A percentile compares a stretch with the other conserved stretches of the same genome.
Evolutionary conservation across 129 eudicot genomes (phyloP).

Genomic region (Flaveria ramosissima): DNA sequence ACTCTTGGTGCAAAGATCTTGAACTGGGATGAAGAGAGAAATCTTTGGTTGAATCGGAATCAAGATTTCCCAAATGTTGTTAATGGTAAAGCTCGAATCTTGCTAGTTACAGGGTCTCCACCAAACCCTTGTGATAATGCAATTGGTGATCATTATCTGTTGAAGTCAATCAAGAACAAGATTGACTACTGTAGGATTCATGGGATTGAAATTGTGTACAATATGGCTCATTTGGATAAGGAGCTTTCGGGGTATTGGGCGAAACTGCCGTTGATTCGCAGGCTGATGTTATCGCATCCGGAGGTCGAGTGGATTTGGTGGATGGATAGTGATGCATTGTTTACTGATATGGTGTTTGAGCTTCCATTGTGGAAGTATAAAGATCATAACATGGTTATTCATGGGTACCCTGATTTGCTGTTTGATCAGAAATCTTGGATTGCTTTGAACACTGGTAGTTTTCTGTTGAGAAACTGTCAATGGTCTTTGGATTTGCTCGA

Average conservation of each 20-base stretch:
- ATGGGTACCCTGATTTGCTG: constrained; percentile 85
- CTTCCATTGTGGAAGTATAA: constrained; percentile 63
- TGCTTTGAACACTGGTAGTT: constrained; percentile 88
- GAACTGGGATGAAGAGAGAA: constrained; percentile 69
- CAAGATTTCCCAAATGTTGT: constrained; percentile 60
- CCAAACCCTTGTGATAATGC: constrained; percentile 92
- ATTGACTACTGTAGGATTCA: constrained; percentile 96
- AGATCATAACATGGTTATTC: constrained; percentile 68
- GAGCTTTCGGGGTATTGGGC: constrained; percentile 92
- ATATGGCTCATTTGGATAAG: constrained; percentile 90
- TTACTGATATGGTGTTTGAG: constrained; percentile 92
- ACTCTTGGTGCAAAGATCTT: constrained; percentile 66
- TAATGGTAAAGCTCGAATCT: constrained; percentile 61
- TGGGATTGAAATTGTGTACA: constrained; percentile 90
- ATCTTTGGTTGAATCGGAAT: constrained; percentile 59
- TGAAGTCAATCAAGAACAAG: constrained; percentile 81
- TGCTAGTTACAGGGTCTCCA: constrained; percentile 90
- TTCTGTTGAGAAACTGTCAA: constrained; percentile 78
- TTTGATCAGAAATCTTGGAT: constrained; percentile 87
- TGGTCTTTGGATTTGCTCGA: constrained; percentile 96
- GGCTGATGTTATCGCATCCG: constrained; percentile 86
- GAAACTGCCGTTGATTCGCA: constrained; percentile 76
- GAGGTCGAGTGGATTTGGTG: constrained; percentile 99
- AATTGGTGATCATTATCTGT: constrained; percentile 89
- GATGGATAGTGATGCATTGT: constrained; percentile 98